Base-by-base conservation (phyloP, 805 yeast species). In the Yueomyces sinensis region DNA sequence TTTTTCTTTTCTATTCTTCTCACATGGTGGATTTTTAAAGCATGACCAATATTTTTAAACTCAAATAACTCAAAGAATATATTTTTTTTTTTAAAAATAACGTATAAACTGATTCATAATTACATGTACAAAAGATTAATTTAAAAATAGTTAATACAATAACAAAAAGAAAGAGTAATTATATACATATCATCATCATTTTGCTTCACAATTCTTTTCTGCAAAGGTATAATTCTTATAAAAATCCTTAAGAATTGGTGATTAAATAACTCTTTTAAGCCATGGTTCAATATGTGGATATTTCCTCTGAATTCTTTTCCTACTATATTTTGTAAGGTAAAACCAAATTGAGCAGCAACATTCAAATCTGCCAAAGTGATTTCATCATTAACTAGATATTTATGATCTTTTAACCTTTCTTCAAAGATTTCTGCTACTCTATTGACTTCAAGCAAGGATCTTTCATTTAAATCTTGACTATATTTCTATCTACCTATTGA, bases 321-420 rank as follows among this genome's bases (percentile, higher is more conserved):
- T 60, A 70, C 75, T 39, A 78, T 53, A 59, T 43, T 38, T 44
- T 61, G 56, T 58, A 74, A 73, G 15, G 41, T 43, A 23, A 43
- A 36, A 11, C 37, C 33, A 35, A 43, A 43, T 32, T 37, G 37
- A n/a, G 40, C 31, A n/a, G 42, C 47, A 15, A 43, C 18, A 18
- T 37, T 37, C 30, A 51, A 32, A 41, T 51, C 56, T 33, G 50
- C 54, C 15, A 47, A 41, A 29, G 81, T 56, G 45, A 71, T 45
- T 39, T 67, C 58, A 66, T 81, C 86, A 51, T 82, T 81, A 47
- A 72, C 84, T 44, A 80, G 67, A 61, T 62, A 81, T 36, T 83
- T 73, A 69, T 65, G 62, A 46, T 67, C 63, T 42, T 66, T 53
- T 49, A 75, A 66, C 63, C 73, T 68, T 31, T 58, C 56, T 65